Evolutionary conservation across 2,329 filamentous ascomycete species (phyloP).

Genomic region (Myriosclerotinia duriaeana): DNA sequence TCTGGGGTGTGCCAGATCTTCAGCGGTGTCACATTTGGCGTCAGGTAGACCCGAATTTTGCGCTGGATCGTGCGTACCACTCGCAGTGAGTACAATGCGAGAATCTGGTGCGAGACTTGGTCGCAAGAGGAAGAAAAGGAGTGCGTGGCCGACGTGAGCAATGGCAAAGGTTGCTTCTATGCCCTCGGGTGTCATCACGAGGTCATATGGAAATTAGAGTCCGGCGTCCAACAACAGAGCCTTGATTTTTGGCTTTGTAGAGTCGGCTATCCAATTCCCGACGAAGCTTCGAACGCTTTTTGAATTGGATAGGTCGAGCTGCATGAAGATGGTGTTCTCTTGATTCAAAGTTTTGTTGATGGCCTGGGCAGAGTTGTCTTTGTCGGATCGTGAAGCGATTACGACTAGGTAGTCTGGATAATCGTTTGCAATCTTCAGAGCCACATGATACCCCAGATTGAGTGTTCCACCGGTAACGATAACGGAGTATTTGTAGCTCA

Average conservation of each 20-base stretch:
- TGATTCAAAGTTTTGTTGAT: slow-evolving; percentile 48
- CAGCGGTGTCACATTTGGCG: slow-evolving; percentile 46
- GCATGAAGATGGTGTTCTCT: slow-evolving; percentile 45
- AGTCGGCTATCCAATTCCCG: background rate
- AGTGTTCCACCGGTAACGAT: slow-evolving; percentile 50
- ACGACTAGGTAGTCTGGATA: slow-evolving; percentile 46
- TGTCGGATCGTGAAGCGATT: slow-evolving; percentile 38
- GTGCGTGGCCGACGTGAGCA: slow-evolving; percentile 51
- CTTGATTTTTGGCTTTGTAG: slow-evolving; percentile 43
- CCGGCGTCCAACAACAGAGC: slow-evolving; percentile 51
- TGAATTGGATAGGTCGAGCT: slow-evolving; percentile 36
- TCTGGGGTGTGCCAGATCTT: slow-evolving; percentile 46
- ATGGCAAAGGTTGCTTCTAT: slow-evolving; percentile 51
- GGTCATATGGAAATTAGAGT: slow-evolving; percentile 43
- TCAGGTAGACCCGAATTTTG: slow-evolving; percentile 35
- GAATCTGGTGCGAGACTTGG: slow-evolving; percentile 44
- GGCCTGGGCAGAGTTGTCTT: background rate
- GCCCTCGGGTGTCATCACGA: slow-evolving; percentile 45
- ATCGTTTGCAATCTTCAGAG: slow-evolving; percentile 44
- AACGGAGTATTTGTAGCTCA: slow-evolving; percentile 34
- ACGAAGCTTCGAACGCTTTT: slow-evolving; percentile 41
- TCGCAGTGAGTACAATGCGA: slow-evolving; percentile 48
- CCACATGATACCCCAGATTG: slow-evolving; percentile 47
- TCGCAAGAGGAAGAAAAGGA: slow-evolving; percentile 50
- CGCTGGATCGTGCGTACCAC: slow-evolving; percentile 50